Percentiles rank a stretch among this genome's conserved stretches.
phyloP scores from a whole-genome alignment of 352 stramenopile species.

The Phytophthora hibernalis region DNA sequence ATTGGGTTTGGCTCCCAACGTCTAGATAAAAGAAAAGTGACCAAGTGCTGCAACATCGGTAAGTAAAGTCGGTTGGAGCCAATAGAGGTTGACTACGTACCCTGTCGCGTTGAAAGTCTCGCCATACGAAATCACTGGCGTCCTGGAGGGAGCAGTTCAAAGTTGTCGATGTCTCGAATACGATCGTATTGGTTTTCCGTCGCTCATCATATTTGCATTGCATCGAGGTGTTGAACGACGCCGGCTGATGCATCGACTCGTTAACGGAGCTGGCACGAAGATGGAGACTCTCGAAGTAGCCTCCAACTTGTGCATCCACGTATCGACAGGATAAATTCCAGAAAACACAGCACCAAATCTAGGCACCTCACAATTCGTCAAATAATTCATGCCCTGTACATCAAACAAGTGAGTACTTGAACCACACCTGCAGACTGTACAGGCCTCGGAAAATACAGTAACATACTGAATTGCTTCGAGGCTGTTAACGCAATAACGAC shows the following conservation, averaged over 20 bases:
- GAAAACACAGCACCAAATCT: background rate
- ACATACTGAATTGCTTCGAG: too few species aligned
- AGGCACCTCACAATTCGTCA: conserved; percentile 10
- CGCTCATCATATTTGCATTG: conserved; percentile 18
- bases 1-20: conserved; percentile 11
- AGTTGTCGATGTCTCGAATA: conserved; percentile 24
- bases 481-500: too few species aligned
- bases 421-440: background rate
- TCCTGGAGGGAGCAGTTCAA: conserved; percentile 17
- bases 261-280: conserved; percentile 9
- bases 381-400: conserved; percentile 19
- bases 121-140: conserved; percentile 9
- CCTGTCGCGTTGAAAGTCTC: conserved; percentile 15
- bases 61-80: background rate
- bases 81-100: conserved; percentile 2
- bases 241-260: background rate
- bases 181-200: conserved; percentile 13
- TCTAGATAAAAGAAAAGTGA: background rate
- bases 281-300: conserved; percentile 6
- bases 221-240: conserved; percentile 5
- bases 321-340: conserved; percentile 1
- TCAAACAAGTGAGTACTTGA: background rate
- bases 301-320: conserved; percentile 12
- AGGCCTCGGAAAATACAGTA: too few species aligned
- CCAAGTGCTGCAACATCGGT: background rate